phyloP scores from a whole-genome alignment of 768 basidiomycete species.

The Suillus fuscotomentosus region DNA sequence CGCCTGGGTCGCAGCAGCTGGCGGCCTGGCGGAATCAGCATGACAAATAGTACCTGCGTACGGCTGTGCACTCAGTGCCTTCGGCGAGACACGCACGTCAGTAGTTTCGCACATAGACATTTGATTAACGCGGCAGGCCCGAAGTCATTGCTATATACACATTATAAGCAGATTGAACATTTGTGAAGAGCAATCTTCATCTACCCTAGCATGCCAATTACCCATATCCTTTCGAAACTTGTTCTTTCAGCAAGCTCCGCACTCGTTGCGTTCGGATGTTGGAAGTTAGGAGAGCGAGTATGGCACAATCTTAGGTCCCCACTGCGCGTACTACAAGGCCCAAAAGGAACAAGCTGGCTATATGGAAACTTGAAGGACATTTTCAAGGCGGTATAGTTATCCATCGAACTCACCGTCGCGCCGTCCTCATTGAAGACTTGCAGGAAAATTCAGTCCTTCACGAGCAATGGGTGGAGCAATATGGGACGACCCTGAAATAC shows the following conservation, averaged over 20 bases:
- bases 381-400: constrained; percentile 35
- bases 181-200: background rate
- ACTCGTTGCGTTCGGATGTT: constrained; percentile 27
- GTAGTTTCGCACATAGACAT: background rate
- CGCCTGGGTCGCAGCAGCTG: background rate
- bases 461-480: constrained; percentile 45
- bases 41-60: background rate
- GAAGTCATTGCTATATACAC: too few species aligned
- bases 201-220: background rate
- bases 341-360: constrained; percentile 41
- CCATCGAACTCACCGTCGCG: background rate
- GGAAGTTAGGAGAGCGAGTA: constrained; percentile 29
- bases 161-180: background rate
- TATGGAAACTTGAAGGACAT: constrained; percentile 51
- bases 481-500: constrained; percentile 47
- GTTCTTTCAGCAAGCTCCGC: constrained; percentile 7
- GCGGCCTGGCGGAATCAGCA: background rate
- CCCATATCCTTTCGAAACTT: constrained; percentile 1
- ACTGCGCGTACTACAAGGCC: constrained; percentile 50
- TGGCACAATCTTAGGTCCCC: constrained; percentile 39
- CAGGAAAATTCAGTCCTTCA: constrained; percentile 32
- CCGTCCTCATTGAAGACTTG: background rate
- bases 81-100: background rate
- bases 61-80: background rate
- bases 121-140: background rate